Base-by-base conservation (phyloP, 805 yeast genomes). In the Brettanomyces sp. region DNA sequence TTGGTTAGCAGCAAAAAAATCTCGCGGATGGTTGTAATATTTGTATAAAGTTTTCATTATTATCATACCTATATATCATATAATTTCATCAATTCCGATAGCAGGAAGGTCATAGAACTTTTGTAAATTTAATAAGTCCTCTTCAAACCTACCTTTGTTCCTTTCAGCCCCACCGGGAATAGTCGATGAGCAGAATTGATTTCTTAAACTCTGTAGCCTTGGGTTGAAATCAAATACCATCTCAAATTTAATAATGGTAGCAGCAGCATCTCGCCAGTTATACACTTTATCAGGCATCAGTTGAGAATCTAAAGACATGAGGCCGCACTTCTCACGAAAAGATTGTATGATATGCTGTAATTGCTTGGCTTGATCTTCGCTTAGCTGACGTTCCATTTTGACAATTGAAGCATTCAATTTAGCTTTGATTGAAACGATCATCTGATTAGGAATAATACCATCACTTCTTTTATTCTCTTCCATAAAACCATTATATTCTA, bases 401-500 rank as follows among this genome's bases (percentile, higher is more conserved):
- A 35, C 14, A 9, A 60, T 38, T 9, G 57, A 52, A 1, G 53
- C 12, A 41, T 56, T 56, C 11, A 59, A 40, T 18, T 48, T 49
- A 4, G 52, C 25, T 28, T 50, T 52, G 14, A 60, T 42, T 21
- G 55, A 45, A 11, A 52, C 32, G 28, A 58, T 40, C 3, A 54
- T 41, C 9, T 51, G 43, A 24, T 47, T 50, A 5, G 41, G 47
- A 9, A 59, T 22, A 9, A 28, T 28, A 28, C 32, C 32, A 28
- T 28, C 32, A 11, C 36, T 25, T 7, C 13, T 38, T 7, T 24
- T 39, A 11, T 42, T 44, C 23, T 38, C 37, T 5, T 53, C 44
- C 14, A 48, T 32, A n/a, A 35, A n/a, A 5, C 65, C 65, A 36
- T 53, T 51, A 41, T 51, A 52, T 41, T 57, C 54, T 7, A 61